Base-by-base conservation (phyloP, 345 rosid species). In the Arabidopsis arenosa region DNA sequence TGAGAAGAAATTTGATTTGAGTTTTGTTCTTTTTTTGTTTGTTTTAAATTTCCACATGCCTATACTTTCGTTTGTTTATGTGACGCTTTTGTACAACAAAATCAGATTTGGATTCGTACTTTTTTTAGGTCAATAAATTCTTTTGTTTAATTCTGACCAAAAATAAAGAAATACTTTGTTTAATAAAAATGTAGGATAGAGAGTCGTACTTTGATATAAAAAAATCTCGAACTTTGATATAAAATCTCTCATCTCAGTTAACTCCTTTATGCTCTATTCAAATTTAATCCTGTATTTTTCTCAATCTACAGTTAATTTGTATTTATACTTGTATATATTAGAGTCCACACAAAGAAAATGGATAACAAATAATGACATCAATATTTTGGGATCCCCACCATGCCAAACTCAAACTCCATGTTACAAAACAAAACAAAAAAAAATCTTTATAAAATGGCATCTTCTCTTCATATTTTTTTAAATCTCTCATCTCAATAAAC, bases 371-470 rank as follows among this genome's bases (percentile, higher is more conserved):
- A 65, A 45, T 56, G 78, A 74, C 26, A 56, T 32, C 36, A 26
- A 55, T 55, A 45, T 55, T 55, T 55, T 60, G 10, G 18, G 47
- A 57, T 6, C 67, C 28, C 7, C 32, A 61, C 51, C 14, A 52
- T 68, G 49, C 75, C 63, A 68, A 75, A 74, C 45, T 30, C 4
- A 39, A 52, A 28, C 5, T 43, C 67, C 56, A 58, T 59, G 32
- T 58, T 68, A 55, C 41, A 11, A 6, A 43, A 41, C 15, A 6
- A 11, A 62, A 60, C 10, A 17, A 28, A 75, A 51, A 12, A 49
- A 75, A 51, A 37, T 30, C 64, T 41, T 15, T 76, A 76, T 76
- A 76, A 69, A 76, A 70, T 3, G 70, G 64, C 70, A 62, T 76
- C 75, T 43, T 69, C 80, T 53, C 70, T 44, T 69, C 64, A 54